Evolutionary conservation across 495 filamentous ascomycete species (phyloP).

Genomic region (Lepraria neglecta): DNA sequence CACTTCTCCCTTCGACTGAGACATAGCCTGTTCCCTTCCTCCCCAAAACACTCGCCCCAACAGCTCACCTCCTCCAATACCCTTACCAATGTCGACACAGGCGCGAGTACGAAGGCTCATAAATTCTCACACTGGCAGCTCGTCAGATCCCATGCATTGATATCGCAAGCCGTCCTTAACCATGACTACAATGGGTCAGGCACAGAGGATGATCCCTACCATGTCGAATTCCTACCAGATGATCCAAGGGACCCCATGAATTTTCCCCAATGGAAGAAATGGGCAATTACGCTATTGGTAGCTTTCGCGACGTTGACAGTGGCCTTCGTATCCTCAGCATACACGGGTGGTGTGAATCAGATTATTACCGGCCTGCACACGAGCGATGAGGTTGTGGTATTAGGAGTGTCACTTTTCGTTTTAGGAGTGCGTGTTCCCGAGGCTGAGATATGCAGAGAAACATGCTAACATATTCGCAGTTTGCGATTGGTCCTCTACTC

Average conservation of each 20-base stretch:
- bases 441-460: conserved; percentile 26
- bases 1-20: background rate
- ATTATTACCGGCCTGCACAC: conserved; percentile 55
- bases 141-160: conserved; percentile 47
- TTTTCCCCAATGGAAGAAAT: conserved; percentile 58
- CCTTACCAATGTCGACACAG: background rate
- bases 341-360: conserved; percentile 61
- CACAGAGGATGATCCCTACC: conserved; percentile 66
- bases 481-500: conserved; percentile 42
- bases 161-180: conserved; percentile 32
- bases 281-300: conserved; percentile 58
- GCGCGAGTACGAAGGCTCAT: background rate
- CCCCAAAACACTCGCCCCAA: background rate
- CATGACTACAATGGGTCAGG: conserved; percentile 61
- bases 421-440: conserved; percentile 60
- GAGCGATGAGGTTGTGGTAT: conserved; percentile 52
- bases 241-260: conserved; percentile 68
- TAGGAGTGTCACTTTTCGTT: conserved; percentile 70
- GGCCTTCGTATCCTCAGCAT: conserved; percentile 71
- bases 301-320: conserved; percentile 67
- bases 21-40: background rate
- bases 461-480: conserved; percentile 24
- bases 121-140: conserved; percentile 36
- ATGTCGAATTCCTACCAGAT: conserved; percentile 65
- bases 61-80: conserved; percentile 2